Evolutionary conservation across 805 yeast genomes (phyloP).

Genomic region (fission yeast (Schizosaccharomyces pombe)): DNA sequence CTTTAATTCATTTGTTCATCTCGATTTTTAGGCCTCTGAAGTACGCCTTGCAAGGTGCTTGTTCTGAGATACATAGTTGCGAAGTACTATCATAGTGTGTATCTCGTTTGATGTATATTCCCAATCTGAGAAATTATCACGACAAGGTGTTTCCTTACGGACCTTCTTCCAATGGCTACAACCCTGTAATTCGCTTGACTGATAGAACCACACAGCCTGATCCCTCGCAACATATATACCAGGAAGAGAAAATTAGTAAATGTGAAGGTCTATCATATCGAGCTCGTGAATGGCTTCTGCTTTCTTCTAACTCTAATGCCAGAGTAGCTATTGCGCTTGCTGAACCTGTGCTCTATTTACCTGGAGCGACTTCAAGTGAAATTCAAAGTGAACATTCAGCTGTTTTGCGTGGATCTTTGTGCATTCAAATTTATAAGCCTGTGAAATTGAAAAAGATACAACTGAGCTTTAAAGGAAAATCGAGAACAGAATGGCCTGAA

Average conservation of each 20-base stretch:
- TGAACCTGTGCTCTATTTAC: slow-evolving; percentile 56
- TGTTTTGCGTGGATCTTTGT: slow-evolving; percentile 55
- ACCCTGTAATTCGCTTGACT: background rate
- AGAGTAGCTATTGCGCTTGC: slow-evolving; percentile 23
- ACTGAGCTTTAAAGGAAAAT: slow-evolving; percentile 39
- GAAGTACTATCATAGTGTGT: background rate
- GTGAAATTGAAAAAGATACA: slow-evolving; percentile 41
- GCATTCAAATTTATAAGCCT: slow-evolving; percentile 45
- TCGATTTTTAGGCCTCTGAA: too few species aligned
- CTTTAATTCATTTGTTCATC: too few species aligned
- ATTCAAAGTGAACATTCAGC: slow-evolving; percentile 48
- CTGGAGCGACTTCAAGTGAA: slow-evolving; percentile 54
- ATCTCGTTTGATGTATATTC: background rate
- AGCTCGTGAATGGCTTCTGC: background rate
- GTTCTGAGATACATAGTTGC: too few species aligned
- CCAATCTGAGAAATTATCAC: background rate
- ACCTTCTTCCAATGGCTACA: background rate
- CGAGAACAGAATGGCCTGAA: slow-evolving; percentile 89
- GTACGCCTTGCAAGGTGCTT: too few species aligned
- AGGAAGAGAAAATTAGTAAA: background rate
- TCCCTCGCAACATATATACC: background rate
- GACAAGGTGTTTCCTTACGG: background rate
- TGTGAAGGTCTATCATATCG: background rate
- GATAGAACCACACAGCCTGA: background rate
- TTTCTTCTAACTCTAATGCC: background rate